Base-by-base conservation (phyloP, 257 asterid species). In the Fraxinus pennsylvanica region DNA sequence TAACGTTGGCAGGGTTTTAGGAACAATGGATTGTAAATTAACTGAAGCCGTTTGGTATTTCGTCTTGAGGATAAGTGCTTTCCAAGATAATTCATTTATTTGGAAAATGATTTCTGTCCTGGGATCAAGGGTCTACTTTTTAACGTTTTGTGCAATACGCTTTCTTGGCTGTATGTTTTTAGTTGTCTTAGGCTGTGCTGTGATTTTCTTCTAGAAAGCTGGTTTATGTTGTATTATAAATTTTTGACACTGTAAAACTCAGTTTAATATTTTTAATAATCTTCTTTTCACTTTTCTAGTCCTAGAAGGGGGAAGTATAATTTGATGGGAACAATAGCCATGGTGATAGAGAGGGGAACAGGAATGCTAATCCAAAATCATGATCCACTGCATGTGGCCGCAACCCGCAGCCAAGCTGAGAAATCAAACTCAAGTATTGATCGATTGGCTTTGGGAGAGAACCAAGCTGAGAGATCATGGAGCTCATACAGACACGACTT, bases 281-380 rank as follows among this genome's bases (percentile, higher is more conserved):
- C 79, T 65, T 69, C 74, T 50, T 79, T 81, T 78, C 6, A 87
- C 81, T 81, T 96, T 27, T 80, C 97, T 72, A 83, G 92, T 81
- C 74, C 81, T 73, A 87, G 97, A 88, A 90, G 94, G 82, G 97
- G 98, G 80, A 89, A 82, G 74, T 90, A 88, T 79, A 88, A 83
- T 87, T 85, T 72, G 97, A 91, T 82, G 30, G 30, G 5, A 32
- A 32, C 35, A 32, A 91, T 71, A 84, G 47, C 81, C 88, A 81
- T 75, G 84, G 86, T 79, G 98, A 91, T 80, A 88, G 94, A 87
- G 97, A 92, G 27, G 92, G 92, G 35, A 88, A 82, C 85, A 91
- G 98, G 98, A 89, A 87, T 82, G 74, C 77, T 76, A 90, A 83
- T 77, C 59, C 93, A 63, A 95, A 89, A 79, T 83, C 96, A 57